Base-by-base conservation (phyloP, 371 early-diverging fungal genomes). In the Mortierella sp. region DNA sequence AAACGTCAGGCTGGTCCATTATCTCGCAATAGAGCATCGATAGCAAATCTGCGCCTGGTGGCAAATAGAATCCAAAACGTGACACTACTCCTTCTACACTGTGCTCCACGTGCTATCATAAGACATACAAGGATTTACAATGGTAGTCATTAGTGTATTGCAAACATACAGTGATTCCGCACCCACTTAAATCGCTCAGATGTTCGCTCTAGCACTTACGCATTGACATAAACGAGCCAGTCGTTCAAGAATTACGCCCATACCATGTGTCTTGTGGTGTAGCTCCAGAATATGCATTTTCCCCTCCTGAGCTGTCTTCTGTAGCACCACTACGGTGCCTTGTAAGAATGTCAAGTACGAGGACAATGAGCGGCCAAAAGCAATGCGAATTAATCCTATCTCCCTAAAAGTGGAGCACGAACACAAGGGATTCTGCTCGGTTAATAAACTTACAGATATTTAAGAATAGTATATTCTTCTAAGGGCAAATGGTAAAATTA, bases 351-450 rank as follows among this genome's bases (percentile, higher is more conserved):
- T 65, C 43, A 81, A 64, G 10, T 86, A 63, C 6, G 86, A 85
- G 1, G 72, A 71, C 55, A 88, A 51, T 23, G 87, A 85, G 31
- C 83, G 84, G 10, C 84, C 86, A 63, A 88, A 88, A 2, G 89
- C 87, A 8, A 85, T 70, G 1, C 87, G 84, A 40, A 81, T 81
- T 23, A 85, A 65, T 12, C 89, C 85, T 64, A 85, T 84, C 9
- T 57, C 73, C 1, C 87, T 87, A 62, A 32, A 40, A 7, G 51
- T 31, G 29, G 8, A 22, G 37, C 1, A 26, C 19, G 23, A 23
- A 13, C n/a, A 9, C 19, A n/a, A 51, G 3, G 10, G 10, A 13
- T 40, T 40, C 40, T 40, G 15, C 7, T 45, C 45, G 3, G 45
- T 45, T 45, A 45, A 7, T n/a, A 19, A n/a, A 6, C 15, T 15